phyloP scores from a whole-genome alignment of 345 rosid species.

The Hibiscus tridactylites region DNA sequence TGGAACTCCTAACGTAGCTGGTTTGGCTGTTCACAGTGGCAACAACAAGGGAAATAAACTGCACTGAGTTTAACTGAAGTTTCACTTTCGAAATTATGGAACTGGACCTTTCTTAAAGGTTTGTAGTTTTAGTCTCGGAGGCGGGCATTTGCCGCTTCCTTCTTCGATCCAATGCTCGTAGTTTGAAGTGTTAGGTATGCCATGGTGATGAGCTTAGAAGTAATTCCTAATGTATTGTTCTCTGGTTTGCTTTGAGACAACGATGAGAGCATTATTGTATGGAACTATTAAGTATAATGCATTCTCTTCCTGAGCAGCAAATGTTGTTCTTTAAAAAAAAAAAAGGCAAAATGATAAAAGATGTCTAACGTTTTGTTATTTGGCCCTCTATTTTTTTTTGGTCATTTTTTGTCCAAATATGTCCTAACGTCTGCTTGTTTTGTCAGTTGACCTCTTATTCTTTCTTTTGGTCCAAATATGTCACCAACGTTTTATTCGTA shows the following conservation, averaged over 20 bases:
- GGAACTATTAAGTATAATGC: constrained; percentile 4
- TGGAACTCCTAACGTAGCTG: constrained; percentile 1
- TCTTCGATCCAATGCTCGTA: constrained; percentile 4
- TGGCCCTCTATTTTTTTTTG: too few species aligned
- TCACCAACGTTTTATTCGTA: too few species aligned
- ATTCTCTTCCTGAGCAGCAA: background rate
- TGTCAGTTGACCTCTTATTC: too few species aligned
- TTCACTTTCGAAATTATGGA: background rate
- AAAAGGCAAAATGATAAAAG: too few species aligned
- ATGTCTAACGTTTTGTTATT: too few species aligned
- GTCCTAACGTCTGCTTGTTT: too few species aligned
- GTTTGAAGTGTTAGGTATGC: constrained; percentile 7
- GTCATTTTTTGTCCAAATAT: too few species aligned
- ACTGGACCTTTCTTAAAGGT: background rate
- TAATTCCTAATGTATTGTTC: constrained; percentile 2
- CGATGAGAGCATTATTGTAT: constrained; percentile 8
- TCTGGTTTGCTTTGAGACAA: background rate
- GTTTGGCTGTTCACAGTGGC: constrained; percentile 10
- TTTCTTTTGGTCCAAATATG: too few species aligned
- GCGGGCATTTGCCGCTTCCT: background rate
- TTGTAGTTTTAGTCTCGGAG: constrained; percentile 5
- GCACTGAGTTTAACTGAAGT: background rate
- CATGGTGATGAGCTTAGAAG: constrained; percentile 1
- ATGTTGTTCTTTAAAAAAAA: background rate
- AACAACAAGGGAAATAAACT: constrained; percentile 16